These are phyloP conservation scores for Coemansia sp. DNA, from an alignment of 192 early-diverging fungal genomes.

Conservation along the genomic window DNA sequence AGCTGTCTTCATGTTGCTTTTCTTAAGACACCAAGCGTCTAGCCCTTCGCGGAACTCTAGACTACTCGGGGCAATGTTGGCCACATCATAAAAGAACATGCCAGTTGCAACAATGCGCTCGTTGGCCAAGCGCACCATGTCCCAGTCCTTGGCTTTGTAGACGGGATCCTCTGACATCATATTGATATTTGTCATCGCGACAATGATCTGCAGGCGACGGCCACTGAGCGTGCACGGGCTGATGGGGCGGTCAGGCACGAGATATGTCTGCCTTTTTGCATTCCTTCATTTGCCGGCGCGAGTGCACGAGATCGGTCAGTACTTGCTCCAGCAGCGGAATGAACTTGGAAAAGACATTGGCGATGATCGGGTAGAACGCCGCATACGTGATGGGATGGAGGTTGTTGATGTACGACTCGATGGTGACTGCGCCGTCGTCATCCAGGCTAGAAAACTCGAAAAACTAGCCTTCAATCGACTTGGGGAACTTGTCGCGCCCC, in stretches of 20 bases:
- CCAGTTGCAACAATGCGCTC: slow-evolving; percentile 64
- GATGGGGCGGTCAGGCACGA: slow-evolving; percentile 17
- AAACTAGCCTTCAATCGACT: too few species aligned
- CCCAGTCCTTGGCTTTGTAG: slow-evolving; percentile 54
- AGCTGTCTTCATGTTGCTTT: slow-evolving; percentile 14
- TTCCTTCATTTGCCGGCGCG: too few species aligned
- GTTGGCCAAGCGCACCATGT: slow-evolving; percentile 60
- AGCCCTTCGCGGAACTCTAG: not conserved
- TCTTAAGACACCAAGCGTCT: slow-evolving; percentile 40
- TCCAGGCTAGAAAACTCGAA: too few species aligned
- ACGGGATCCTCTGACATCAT: slow-evolving; percentile 56
- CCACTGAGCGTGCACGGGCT: slow-evolving; percentile 28
- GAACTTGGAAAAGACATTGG: slow-evolving; percentile 52
- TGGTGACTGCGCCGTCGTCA: slow-evolving; percentile 49
- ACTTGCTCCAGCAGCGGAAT: slow-evolving; percentile 65
- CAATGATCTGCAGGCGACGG: slow-evolving; percentile 28
- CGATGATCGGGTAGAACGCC: slow-evolving; percentile 55
- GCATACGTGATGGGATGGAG: slow-evolving; percentile 56
- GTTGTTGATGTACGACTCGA: slow-evolving; percentile 74
- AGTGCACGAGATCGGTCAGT: slow-evolving; percentile 24
- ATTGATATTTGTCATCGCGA: slow-evolving; percentile 59
- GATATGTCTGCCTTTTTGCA: too few species aligned
- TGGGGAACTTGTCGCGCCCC: too few species aligned
- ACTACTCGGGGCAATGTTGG: slow-evolving; percentile 55
- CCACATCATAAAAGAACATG: slow-evolving; percentile 58